Conservation (phyloP, 2,329 filamentous ascomycete species). For the Nemania diffusa region DNA sequence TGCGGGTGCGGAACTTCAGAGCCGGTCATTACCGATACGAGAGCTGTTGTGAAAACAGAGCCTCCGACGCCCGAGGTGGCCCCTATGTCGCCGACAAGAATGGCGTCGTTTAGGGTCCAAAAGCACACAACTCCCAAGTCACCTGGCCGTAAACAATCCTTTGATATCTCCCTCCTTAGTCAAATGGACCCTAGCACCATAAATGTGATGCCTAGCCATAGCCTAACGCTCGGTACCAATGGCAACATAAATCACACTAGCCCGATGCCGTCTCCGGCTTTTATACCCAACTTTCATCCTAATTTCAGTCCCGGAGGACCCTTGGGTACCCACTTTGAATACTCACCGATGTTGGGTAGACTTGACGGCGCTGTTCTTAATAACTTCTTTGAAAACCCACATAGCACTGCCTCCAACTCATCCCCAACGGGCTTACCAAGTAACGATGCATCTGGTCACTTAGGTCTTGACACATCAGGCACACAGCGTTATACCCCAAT, state of each 20-base stretch:
- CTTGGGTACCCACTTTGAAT: slow-evolving; percentile 22
- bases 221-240: slow-evolving; percentile 29
- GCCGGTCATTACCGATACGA: slow-evolving; percentile 31
- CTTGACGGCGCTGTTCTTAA: slow-evolving; percentile 30
- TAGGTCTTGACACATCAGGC: slow-evolving; percentile 37
- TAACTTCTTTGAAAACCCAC: slow-evolving; percentile 27
- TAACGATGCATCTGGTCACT: slow-evolving; percentile 37
- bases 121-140: slow-evolving; percentile 55
- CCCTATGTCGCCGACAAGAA: slow-evolving; percentile 51
- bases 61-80: slow-evolving; percentile 43
- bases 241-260: slow-evolving; percentile 28
- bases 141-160: slow-evolving; percentile 58
- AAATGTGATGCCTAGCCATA: slow-evolving; percentile 53
- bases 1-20: slow-evolving; percentile 60
- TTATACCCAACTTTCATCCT: slow-evolving; percentile 30
- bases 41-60: slow-evolving; percentile 38
- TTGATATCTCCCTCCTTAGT: slow-evolving; percentile 60
- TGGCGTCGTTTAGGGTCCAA: slow-evolving; percentile 57
- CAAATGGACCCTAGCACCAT: slow-evolving; percentile 65
- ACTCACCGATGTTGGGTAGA: slow-evolving; percentile 21
- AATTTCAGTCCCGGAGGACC: slow-evolving; percentile 20
- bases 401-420: slow-evolving; percentile 25
- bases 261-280: slow-evolving; percentile 24
- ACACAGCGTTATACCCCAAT: slow-evolving; percentile 38
- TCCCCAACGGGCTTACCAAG: slow-evolving; percentile 29